Percentiles rank a stretch among this genome's conserved stretches.
phyloP scores from a whole-genome alignment of 1,284 basidiomycete species.

The Ganoderma lucidum region DNA sequence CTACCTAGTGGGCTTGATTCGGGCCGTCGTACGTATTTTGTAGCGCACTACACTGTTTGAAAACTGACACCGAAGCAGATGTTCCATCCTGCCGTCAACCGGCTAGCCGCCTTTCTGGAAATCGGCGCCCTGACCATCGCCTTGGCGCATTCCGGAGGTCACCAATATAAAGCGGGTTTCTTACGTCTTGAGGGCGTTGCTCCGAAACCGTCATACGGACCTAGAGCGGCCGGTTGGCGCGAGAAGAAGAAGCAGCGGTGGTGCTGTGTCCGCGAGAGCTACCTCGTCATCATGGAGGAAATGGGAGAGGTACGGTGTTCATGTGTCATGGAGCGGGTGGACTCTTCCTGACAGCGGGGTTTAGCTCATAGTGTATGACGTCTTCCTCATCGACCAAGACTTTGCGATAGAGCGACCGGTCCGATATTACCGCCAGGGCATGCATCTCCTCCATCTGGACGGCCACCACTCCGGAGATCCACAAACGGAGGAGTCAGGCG shows the following conservation, averaged over 20 bases:
- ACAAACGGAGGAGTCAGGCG: slow-evolving; percentile 36
- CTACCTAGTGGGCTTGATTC: slow-evolving; percentile 90
- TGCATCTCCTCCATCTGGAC: slow-evolving; percentile 60
- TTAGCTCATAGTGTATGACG: slow-evolving; percentile 87
- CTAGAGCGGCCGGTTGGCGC: slow-evolving; percentile 71
- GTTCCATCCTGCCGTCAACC: slow-evolving; percentile 95
- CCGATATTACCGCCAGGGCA: slow-evolving; percentile 80
- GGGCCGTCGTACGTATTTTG: slow-evolving; percentile 76
- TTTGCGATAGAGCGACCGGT: slow-evolving; percentile 87
- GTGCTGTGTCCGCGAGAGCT: slow-evolving; percentile 96
- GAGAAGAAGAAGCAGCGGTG: slow-evolving; percentile 82
- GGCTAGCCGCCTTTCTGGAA: slow-evolving; percentile 95
- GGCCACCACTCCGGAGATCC: slow-evolving; percentile 39
- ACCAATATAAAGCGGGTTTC: slow-evolving; percentile 91
- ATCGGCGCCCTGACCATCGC: slow-evolving; percentile 89
- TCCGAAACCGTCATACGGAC: slow-evolving; percentile 64
- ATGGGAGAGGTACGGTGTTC: slow-evolving; percentile 77
- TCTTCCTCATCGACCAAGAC: slow-evolving; percentile 92
- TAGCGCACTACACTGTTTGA: neutral
- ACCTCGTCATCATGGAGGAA: slow-evolving; percentile 88
- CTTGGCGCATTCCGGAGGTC: slow-evolving; percentile 85
- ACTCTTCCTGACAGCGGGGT: neutral
- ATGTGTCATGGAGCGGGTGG: slow-evolving; percentile 3
- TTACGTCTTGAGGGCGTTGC: slow-evolving; percentile 65
- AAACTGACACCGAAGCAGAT: slow-evolving; percentile 61